These are phyloP conservation scores for Zizania latifolia DNA, from an alignment of 176 grass and related monocot species.

Conservation along the genomic window DNA sequence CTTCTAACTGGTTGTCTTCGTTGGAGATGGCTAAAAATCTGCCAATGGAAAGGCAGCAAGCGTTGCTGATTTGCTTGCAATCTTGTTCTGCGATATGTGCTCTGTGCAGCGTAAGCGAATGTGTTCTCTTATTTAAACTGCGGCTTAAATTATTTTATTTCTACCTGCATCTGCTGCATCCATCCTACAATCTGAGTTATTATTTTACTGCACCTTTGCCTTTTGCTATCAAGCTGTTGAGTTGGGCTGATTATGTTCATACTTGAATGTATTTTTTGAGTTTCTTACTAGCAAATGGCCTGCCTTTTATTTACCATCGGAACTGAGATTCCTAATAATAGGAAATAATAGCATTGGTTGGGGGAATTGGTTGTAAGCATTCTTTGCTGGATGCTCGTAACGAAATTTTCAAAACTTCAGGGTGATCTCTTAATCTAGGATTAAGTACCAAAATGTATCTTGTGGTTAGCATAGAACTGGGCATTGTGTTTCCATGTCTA, in stretches of 20 bases:
- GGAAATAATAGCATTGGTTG: background rate
- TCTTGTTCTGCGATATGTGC: conserved; percentile 76
- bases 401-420: background rate
- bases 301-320: background rate
- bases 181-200: background rate
- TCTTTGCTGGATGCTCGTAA: conserved; percentile 1
- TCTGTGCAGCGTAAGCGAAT: conserved; percentile 77
- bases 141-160: background rate
- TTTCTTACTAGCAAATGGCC: background rate
- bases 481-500: background rate
- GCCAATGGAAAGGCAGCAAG: conserved; percentile 58
- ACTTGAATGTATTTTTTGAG: background rate
- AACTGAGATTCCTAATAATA: background rate
- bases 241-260: background rate
- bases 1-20: conserved; percentile 62
- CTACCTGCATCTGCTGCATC: background rate
- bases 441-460: background rate
- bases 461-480: background rate
- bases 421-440: background rate
- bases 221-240: background rate
- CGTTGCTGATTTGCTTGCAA: conserved; percentile 77
- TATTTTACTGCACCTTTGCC: background rate
- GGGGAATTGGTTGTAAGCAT: background rate
- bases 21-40: conserved; percentile 68
- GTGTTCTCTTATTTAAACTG: background rate